Percentiles rank a stretch among this genome's conserved stretches.
These are phyloP conservation scores for Porcisia hertigi DNA, from an alignment of 208 protist genomes.

Conservation along the genomic window DNA sequence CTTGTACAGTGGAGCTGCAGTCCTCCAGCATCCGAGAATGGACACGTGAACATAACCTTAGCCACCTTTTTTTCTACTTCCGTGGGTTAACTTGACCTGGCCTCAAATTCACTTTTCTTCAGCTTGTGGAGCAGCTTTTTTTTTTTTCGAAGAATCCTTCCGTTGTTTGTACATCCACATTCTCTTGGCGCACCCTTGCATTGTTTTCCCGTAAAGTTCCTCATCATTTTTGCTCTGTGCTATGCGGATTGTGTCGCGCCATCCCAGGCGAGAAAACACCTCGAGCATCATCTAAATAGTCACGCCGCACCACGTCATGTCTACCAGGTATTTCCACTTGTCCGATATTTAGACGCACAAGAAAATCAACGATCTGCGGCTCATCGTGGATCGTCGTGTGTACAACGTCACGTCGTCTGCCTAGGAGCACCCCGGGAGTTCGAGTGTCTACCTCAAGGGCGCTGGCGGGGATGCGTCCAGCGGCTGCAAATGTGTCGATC, in stretches of 20 bases:
- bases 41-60: no score
- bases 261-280: neutral
- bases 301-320: neutral
- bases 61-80: no score
- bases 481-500: slow-evolving; percentile 82
- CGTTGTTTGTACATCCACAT: neutral
- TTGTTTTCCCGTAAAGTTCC: neutral
- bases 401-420: slow-evolving; percentile 83
- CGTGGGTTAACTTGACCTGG: neutral
- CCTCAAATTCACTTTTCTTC: neutral
- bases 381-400: slow-evolving; percentile 81
- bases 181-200: neutral
- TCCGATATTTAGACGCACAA: slow-evolving; percentile 68
- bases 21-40: no score
- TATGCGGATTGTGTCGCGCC: neutral
- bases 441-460: slow-evolving; percentile 70
- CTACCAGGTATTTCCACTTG: slow-evolving; percentile 41
- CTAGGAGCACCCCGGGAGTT: slow-evolving; percentile 81
- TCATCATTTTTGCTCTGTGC: neutral
- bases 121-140: neutral
- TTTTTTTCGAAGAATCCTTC: neutral
- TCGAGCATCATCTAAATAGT: neutral
- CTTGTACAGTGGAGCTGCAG: no score
- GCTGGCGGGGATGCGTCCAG: slow-evolving; percentile 76
- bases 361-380: slow-evolving; percentile 64